Evolutionary conservation across 2,329 filamentous ascomycete genomes (phyloP).

Genomic region (Diaporthe sp.): DNA sequence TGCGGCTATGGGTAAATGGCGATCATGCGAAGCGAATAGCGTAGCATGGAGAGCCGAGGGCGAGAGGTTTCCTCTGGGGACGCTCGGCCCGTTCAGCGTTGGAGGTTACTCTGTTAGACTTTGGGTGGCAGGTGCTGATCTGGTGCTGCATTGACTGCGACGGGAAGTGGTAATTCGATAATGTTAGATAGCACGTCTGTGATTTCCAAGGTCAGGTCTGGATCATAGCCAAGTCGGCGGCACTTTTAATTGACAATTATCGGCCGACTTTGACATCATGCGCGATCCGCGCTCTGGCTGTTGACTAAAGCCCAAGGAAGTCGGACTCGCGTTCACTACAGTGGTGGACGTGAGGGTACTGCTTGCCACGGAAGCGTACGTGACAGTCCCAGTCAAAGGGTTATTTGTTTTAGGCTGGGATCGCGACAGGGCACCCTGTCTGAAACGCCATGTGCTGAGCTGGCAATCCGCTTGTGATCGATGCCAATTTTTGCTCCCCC

Average conservation of each 20-base stretch:
- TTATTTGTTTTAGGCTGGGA: slow-evolving; percentile 20
- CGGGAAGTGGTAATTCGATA: slow-evolving; percentile 22
- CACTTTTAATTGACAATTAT: slow-evolving; percentile 21
- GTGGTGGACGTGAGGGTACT: slow-evolving; percentile 20
- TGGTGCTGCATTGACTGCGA: slow-evolving; percentile 21
- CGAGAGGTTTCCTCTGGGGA: not conserved
- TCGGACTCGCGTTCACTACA: not conserved
- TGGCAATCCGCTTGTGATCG: slow-evolving; percentile 14
- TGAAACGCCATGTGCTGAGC: slow-evolving; percentile 18
- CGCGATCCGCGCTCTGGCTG: not conserved
- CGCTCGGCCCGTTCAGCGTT: slow-evolving; percentile 8
- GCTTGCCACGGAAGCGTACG: slow-evolving; percentile 4
- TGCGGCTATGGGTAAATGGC: slow-evolving; percentile 2
- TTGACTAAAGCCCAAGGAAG: not conserved
- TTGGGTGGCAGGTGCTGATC: slow-evolving; percentile 1
- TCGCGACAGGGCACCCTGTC: slow-evolving; percentile 21
- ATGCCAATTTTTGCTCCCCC: slow-evolving; percentile 18
- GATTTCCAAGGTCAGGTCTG: not conserved
- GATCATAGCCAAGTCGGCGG: slow-evolving; percentile 33
- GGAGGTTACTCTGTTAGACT: not conserved
- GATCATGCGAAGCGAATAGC: slow-evolving; percentile 20
- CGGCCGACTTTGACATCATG: slow-evolving; percentile 25
- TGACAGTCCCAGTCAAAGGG: slow-evolving; percentile 13
- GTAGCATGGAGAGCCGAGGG: slow-evolving; percentile 10
- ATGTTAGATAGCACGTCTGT: slow-evolving; percentile 11